Conservation (phyloP, 805 yeast genomes). For the Kazachstania taianensis region DNA sequence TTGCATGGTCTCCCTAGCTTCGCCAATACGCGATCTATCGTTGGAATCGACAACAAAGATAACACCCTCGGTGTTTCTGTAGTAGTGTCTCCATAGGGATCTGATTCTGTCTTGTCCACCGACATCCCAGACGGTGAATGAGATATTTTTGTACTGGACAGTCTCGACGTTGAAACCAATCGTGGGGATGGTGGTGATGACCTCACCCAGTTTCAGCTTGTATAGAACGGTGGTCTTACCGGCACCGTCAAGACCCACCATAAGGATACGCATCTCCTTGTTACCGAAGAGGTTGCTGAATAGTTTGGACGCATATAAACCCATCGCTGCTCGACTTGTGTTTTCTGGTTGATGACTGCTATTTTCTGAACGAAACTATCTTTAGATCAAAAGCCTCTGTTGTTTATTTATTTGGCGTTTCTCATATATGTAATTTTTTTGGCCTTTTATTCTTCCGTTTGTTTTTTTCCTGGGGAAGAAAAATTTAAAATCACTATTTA, state of each 20-base stretch:
- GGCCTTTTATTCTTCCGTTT: background rate
- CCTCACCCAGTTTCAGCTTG: constrained; percentile 91
- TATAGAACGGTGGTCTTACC: constrained; percentile 96
- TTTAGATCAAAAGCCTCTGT: background rate
- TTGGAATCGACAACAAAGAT: constrained; percentile 96
- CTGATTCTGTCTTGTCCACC: constrained; percentile 99
- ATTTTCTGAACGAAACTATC: background rate
- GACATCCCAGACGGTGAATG: constrained; percentile 97
- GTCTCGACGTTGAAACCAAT: constrained; percentile 97
- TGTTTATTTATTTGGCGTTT: background rate
- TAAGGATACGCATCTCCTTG: constrained; percentile 94
- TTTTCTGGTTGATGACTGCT: background rate
- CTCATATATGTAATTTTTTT: background rate
- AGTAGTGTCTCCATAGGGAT: constrained; percentile 98
- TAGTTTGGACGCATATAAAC: constrained; percentile 88
- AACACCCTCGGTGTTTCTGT: constrained; percentile 97
- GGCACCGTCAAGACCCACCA: constrained; percentile 98
- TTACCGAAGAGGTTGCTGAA: constrained; percentile 93
- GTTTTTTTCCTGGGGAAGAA: no score
- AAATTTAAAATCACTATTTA: no score
- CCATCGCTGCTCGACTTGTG: constrained; percentile 44
- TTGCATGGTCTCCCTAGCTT: constrained; percentile 96
- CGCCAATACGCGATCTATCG: constrained; percentile 95
- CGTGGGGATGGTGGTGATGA: constrained; percentile 92
- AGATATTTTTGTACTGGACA: constrained; percentile 92